Conservation (phyloP, 148 eudicot genomes). For the Chenopodium suecicum region DNA sequence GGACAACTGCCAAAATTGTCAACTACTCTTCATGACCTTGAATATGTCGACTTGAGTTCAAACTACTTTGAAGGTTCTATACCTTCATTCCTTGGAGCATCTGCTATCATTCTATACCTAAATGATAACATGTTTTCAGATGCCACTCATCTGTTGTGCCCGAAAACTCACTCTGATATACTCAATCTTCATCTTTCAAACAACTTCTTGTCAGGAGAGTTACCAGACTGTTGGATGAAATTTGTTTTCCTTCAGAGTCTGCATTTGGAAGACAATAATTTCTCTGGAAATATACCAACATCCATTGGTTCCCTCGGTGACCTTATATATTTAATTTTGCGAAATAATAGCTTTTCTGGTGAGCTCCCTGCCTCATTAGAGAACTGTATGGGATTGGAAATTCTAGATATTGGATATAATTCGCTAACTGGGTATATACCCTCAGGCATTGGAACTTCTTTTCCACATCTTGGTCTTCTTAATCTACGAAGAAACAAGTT, state of each 20-base stretch:
- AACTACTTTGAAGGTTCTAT: conserved; percentile 14
- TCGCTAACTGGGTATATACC: conserved; percentile 15
- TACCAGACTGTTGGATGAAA: conserved; percentile 21
- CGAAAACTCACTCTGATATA: neutral
- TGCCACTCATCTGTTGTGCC: conserved; percentile 10
- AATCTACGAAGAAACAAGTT: conserved; percentile 16
- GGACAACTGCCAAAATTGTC: conserved; percentile 13
- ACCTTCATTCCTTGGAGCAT: conserved; percentile 3
- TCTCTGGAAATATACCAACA: conserved; percentile 9
- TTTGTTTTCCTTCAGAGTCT: neutral
- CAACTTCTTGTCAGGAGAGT: conserved; percentile 20
- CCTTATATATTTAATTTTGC: conserved; percentile 3
- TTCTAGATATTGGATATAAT: conserved; percentile 17
- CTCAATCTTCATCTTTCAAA: neutral
- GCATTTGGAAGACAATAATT: conserved; percentile 16
- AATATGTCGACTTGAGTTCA: conserved; percentile 12
- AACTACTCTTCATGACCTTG: neutral
- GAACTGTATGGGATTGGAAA: conserved; percentile 4
- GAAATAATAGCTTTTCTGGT: conserved; percentile 24
- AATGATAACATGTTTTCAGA: conserved; percentile 17
- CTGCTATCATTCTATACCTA: neutral
- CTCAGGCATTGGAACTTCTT: conserved; percentile 1
- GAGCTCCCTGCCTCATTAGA: neutral
- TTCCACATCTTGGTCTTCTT: neutral
- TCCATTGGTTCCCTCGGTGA: conserved; percentile 9